Evolutionary conservation across 768 basidiomycete genomes (phyloP).

Genomic region (Xanthoconium purpureum): DNA sequence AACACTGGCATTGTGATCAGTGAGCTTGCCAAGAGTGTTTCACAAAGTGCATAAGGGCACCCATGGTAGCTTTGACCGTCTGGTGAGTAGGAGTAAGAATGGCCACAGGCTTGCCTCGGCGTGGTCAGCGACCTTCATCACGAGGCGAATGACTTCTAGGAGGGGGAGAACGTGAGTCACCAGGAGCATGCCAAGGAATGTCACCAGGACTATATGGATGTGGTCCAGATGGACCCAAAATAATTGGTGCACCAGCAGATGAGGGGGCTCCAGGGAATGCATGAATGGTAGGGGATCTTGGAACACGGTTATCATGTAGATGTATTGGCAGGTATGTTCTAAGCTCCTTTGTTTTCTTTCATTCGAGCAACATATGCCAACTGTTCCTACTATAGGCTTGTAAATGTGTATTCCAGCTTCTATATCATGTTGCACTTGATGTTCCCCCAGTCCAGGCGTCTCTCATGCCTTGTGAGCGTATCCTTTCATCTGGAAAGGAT

Average conservation of each 20-base stretch:
- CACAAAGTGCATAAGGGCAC: neutral
- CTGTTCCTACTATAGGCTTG: no score
- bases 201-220: constrained; percentile 11
- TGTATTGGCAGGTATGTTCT: neutral
- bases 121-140: constrained; percentile 1
- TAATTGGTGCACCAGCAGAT: constrained; percentile 1
- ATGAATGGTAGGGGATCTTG: constrained; percentile 26
- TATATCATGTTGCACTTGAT: no score
- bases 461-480: no score
- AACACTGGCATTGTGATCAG: no score
- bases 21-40: no score
- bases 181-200: neutral
- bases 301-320: constrained; percentile 7
- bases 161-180: constrained; percentile 7
- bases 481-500: no score
- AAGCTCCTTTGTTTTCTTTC: no score
- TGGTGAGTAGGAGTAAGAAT: constrained; percentile 26
- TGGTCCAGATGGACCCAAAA: constrained; percentile 10
- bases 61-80: constrained; percentile 2
- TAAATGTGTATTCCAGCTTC: no score
- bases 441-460: no score
- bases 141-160: constrained; percentile 1
- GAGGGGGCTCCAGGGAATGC: constrained; percentile 14
- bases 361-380: no score
- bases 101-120: constrained; percentile 2